Evolutionary conservation across 805 yeast species (phyloP), one percentile per base, ranked within the genome.

Genomic region (Metschnikowia orientalis): DNA sequence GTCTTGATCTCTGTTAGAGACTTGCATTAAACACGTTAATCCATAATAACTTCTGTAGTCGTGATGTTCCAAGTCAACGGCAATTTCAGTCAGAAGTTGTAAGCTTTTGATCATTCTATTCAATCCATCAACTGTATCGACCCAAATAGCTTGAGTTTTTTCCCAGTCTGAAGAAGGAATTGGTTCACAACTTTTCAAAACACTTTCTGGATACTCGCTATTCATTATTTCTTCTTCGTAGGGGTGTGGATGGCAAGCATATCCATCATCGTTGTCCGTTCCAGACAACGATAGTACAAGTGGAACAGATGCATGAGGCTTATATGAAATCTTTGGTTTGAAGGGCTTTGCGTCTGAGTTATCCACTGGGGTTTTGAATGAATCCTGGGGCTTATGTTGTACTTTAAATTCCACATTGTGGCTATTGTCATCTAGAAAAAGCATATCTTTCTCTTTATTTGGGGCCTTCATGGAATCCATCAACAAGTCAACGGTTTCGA

Each of bases 21-120:
- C 81, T 60, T 92, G 99, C 95, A 92, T 87, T 27, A 92, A 63
- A 56, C 89, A 88, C 1, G 88, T 92, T 25, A 92, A 63, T 25
- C 99, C 99, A 49, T 82, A 80, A 48, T 86, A 92, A 0, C 96
- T 71, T 56, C 97, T 72, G 54, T 74, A 82, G 52, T 89, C 97
- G 53, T 92, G 98, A 58, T 92, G 98, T 53, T 92, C 99, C 40
- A 92, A 72, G 68, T 92, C 99, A 10, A 92, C 81, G 2, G 97
- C 98, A 23, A 92, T 74, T 35, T 77, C 95, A 2, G 66, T 59
- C 36, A 69, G 67, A 3, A 55, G 51, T 32, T 57, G 53, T 27
- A 92, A 63, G 5, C 69, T 72, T 1, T 59, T 53, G 1, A 86
- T 43, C 81, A 92, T 73, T 5, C 52, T 56, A 1, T 60, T 48